Conservation (phyloP, 1,284 basidiomycete species). For the Moesziomyces parantarcticus region DNA sequence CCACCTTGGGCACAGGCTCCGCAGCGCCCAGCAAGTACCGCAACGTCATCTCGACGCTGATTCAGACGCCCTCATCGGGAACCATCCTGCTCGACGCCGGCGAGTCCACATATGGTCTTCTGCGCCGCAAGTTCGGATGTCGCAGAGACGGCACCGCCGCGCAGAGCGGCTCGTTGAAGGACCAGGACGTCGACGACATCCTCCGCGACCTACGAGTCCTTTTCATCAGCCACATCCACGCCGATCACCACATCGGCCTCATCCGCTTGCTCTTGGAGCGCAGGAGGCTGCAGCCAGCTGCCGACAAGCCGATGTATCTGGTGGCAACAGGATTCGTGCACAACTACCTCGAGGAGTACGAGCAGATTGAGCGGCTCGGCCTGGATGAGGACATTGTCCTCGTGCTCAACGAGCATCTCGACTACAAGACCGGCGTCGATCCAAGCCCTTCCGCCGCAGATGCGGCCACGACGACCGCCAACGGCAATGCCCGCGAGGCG, state of each 20-base stretch:
- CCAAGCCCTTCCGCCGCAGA: constrained; percentile 10
- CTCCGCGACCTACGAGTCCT: constrained; percentile 80
- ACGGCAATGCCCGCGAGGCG: constrained; percentile 9
- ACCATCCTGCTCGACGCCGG: constrained; percentile 84
- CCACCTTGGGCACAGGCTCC: constrained; percentile 88
- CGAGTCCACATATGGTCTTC: constrained; percentile 90
- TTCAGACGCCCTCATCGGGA: constrained; percentile 54
- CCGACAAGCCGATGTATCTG: constrained; percentile 74
- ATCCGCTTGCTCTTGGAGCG: constrained; percentile 80
- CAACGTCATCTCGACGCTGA: constrained; percentile 63
- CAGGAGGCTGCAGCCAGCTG: constrained; percentile 71
- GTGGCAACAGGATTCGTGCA: constrained; percentile 74
- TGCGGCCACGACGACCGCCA: neutral
- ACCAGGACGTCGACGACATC: constrained; percentile 49
- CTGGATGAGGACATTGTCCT: constrained; percentile 71
- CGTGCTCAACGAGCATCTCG: constrained; percentile 51
- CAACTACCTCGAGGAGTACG: constrained; percentile 76
- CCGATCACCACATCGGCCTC: constrained; percentile 90
- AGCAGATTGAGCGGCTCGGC: constrained; percentile 77
- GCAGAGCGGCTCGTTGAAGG: constrained; percentile 13
- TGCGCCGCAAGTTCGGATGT: constrained; percentile 79
- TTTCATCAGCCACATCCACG: constrained; percentile 90
- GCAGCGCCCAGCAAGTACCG: constrained; percentile 76
- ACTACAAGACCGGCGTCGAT: constrained; percentile 50
- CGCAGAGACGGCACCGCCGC: constrained; percentile 30